Base-by-base conservation (phyloP, 768 basidiomycete species). In the Mycena galopus region DNA sequence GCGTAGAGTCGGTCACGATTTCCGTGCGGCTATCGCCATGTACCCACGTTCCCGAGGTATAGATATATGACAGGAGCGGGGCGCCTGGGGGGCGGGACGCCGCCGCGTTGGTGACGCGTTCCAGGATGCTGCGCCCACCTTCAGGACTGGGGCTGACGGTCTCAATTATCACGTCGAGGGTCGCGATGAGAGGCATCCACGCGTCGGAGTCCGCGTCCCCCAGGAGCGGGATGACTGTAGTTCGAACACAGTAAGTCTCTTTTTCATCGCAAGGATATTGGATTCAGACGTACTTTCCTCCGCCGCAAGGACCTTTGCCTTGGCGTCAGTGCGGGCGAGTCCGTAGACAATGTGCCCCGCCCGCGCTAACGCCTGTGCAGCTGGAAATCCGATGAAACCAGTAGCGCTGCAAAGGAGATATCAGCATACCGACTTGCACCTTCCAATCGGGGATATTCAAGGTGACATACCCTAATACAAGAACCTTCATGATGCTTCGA, bases 261-360 rank as follows among this genome's bases (percentile, higher is more conserved):
- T n/a, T 6, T 19, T 44, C 44, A n/a, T n/a, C 6, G 17, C 17
- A 21, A 21, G 21, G 21, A 47, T 2, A 21, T 53, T 25, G 7
- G 21, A 29, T 21, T 57, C 9, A 1, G 4, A 76, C 81, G 58
- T 57, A 85, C 84, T 86, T 77, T 88, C 87, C 72, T 86, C 83
- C 12, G 77, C 78, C 0, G 80, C 79, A 0, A 88, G 79, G 39
- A 65, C 57, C 33, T 80, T 81, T 0, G 77, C 82, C 60, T 85
- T 85, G 2, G 56, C 74, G 12, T 67, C 56, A 0, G 84, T 85
- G 50, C 87, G 84, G 0, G 86, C 86, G 32, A 81, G 74, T n/a
- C 87, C 87, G 65, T 86, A 86, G 1, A 88, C 87, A 27, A 81
- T 80, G 65, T 88, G 86, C 0, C 87, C 87, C 0, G 82, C 84